Evolutionary conservation across 345 rosid genomes (phyloP).

Genomic region (Litchi chinensis): DNA sequence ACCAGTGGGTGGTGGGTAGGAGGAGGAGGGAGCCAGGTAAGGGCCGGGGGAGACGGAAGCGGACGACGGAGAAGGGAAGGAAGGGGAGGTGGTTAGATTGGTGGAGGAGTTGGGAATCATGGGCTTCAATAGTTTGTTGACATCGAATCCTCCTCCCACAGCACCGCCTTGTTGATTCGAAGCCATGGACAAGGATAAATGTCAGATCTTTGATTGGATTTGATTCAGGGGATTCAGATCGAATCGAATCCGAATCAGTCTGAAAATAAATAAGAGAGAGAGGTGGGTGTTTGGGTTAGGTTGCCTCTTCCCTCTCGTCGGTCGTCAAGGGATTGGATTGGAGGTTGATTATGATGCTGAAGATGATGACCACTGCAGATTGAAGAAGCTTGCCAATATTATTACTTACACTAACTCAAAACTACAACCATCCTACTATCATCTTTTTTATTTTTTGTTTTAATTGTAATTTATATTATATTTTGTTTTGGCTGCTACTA

Average conservation of each 20-base stretch:
- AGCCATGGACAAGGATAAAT: slow-evolving; percentile 26
- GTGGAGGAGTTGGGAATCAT: slow-evolving; percentile 25
- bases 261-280: background rate
- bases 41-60: slow-evolving; percentile 24
- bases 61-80: slow-evolving; percentile 27
- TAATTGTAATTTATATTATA: too few relatives aligned
- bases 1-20: slow-evolving; percentile 49
- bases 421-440: background rate
- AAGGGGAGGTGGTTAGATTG: slow-evolving; percentile 19
- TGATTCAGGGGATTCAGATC: background rate
- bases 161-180: slow-evolving; percentile 25
- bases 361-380: background rate
- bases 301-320: background rate
- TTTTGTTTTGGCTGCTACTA: background rate
- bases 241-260: slow-evolving; percentile 2
- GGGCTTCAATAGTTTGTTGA: slow-evolving; percentile 43
- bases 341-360: background rate
- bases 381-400: background rate
- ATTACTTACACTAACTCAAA: background rate
- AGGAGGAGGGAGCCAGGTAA: slow-evolving; percentile 33
- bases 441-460: too few relatives aligned
- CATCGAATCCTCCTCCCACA: slow-evolving; percentile 33
- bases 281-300: background rate
- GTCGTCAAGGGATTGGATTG: background rate
- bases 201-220: background rate